Base-by-base conservation (phyloP, 202 grass and related monocot species). In the Musa balbisiana region DNA sequence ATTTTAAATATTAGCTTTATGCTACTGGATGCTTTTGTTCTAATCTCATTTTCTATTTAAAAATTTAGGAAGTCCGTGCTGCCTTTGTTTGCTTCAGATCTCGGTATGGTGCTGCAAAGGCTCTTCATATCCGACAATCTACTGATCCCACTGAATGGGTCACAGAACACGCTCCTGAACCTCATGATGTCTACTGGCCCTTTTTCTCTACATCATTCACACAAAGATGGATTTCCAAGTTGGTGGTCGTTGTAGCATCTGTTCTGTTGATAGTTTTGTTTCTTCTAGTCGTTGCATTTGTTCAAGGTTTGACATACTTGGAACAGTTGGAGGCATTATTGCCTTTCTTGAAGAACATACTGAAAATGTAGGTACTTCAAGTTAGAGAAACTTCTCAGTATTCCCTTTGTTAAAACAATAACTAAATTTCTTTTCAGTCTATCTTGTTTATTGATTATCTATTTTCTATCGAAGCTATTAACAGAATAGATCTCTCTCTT, bases 271-370 rank as follows among this genome's bases (percentile, higher is more conserved):
- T 99, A 83, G 80, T 95, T 54, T 74, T 90, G 24, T 99, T 95
- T 80, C 82, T 99, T 52, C 14, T 92, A 78, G 83, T 99, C 51
- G 80, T 83, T 58, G 49, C 73, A 74, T 88, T 99, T 94, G 85
- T 99, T 88, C 95, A 99, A 95, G 87, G 89, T 71, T 84, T 99
- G 62, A 99, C 85, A 19, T 87, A 92, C 82, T 64, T 99, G 91
- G 89, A 95, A 23, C 89, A 99, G 62, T 81, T 99, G 56, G 89
- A 99, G 83, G 21, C 55, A 80, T 99, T 82, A 91, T 64, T 99
- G 19, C 95, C 95, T 62, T 99, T 95, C 84, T 85, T 95, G 83
- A 90, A 51, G 68, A 90, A 79, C 25, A 83, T 99, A 85, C 82
- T 99, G 59, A 26, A 86, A 82, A 92, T 88, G 91, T 92, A 87